Evolutionary conservation across 2,329 filamentous ascomycete species (phyloP), one percentile per base, ranked within the genome.

Genomic region (Aspergillus pseudoviridinutans): DNA sequence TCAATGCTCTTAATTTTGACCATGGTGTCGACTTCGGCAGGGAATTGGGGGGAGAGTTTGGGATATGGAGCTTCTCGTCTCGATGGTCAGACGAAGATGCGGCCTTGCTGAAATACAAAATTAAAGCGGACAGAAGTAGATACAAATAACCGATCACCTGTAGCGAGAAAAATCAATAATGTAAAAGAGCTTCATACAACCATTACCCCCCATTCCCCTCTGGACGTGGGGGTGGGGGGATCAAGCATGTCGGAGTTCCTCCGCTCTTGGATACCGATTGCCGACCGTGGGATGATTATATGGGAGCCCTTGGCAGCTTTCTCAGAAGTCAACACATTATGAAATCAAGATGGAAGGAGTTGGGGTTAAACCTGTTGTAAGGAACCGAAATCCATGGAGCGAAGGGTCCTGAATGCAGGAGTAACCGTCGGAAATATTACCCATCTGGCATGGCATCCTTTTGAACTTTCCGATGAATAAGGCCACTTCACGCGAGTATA

Each of bases 1-100:
- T 90, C 87, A 47, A 91, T 85, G 27, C 68, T 79, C 59, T 81
- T 79, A 66, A 90, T 89, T 61, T 84, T 86, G 1, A 79, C 80
- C 86, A 88, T 88, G 24, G 12, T 58, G 57, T 41, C 28, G 27
- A 41, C 32, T 20, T 41, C 53, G 38, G 47, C 12, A 20, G 42
- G 56, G 20, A 20, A 32, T 51, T 27, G 44, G 24, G 44, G 44
- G 44, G 44, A 46, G 44, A 47, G 22, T 7, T 22, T 22, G 14
- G 44, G 22, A 24, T 14, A 25, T 27, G 22, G 41, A 47, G 22
- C 22, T 47, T 12, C 24, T 47, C 22, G 22, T 3, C 24, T 47
- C 12, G 27, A 27, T 24, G 24, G 27, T 47, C 10, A 47, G 7
- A 24, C 10, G 20, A 47, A 47, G 22, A 24, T 25, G 22, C n/a